These are phyloP conservation scores for Curvularia sp. DNA, from an alignment of 2,329 filamentous ascomycete genomes.

Conservation along the genomic window DNA sequence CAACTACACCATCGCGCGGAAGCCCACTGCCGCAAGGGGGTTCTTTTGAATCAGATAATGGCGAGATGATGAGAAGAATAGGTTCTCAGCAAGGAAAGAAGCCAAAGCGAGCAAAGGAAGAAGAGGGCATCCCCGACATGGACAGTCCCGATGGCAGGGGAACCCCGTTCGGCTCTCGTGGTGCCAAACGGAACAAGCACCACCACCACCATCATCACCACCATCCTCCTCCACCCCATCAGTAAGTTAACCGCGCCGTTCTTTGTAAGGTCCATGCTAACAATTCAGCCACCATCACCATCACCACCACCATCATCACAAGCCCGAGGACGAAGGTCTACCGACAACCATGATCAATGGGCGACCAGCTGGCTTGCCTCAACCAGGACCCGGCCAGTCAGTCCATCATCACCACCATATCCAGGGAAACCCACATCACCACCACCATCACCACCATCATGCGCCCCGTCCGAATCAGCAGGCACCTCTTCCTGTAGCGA, in stretches of 20 bases:
- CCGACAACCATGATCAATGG: conserved; percentile 31
- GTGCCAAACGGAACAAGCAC: conserved; percentile 67
- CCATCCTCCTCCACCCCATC: conserved; percentile 59
- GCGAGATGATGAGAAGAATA: conserved; percentile 42
- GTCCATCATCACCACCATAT: conserved; percentile 51
- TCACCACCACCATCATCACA: conserved; percentile 65
- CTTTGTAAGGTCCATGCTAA: conserved; percentile 22
- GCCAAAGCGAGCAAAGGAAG: conserved; percentile 74
- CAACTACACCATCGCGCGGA: conserved; percentile 61
- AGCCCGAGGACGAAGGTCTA: conserved; percentile 58
- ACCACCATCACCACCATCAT: conserved; percentile 45
- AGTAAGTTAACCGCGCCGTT: conserved; percentile 53
- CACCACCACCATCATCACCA: conserved; percentile 64
- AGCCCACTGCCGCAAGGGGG: conserved; percentile 56
- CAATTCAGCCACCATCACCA: conserved; percentile 61
- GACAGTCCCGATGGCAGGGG: conserved; percentile 70
- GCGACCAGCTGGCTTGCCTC: conserved; percentile 39
- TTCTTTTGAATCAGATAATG: conserved; percentile 37
- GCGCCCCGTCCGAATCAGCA: conserved; percentile 37
- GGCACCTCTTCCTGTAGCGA: conserved; percentile 51
- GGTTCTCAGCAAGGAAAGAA: conserved; percentile 50
- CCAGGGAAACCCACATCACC: conserved; percentile 43
- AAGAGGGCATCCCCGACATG: conserved; percentile 68
- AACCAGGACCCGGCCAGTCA: conserved; percentile 37
- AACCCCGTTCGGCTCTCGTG: conserved; percentile 69